Evolutionary conservation across 2,329 filamentous ascomycete genomes (phyloP), one percentile per base, ranked within the genome.

Genomic region (Fonsecaea multimorphosa): DNA sequence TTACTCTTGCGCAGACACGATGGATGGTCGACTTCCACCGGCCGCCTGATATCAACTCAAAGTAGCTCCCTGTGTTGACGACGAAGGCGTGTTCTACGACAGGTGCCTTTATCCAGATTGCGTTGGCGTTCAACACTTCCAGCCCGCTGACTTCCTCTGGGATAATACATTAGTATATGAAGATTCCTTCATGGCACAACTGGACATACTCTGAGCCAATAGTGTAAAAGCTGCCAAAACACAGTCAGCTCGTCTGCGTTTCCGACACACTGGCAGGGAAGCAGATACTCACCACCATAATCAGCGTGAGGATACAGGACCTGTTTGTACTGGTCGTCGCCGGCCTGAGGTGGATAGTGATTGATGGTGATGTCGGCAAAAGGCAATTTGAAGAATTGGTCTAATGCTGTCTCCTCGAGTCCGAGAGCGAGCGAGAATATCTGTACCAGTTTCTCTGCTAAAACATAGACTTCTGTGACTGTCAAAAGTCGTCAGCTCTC

Each of bases 341-440:
- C 32, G 19, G 60, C 9, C 19, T 62, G 60, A 19, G 51, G 51
- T n/a, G 51, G 60, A 11, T 62, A 62, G 51, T 62, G 60, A 29
- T 62, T 54, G 51, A 56, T 56, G 11, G 60, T 62, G 60, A 62
- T 62, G 52, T 62, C 60, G 32, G 60, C 31, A 40, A 55, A 61
- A 55, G 59, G 46, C 32, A 29, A 11, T 38, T 57, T 29, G 14
- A 62, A 62, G 24, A 56, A 57, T 46, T 57, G n/a, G 36, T 62
- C 60, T 34, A 62, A 44, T 4, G 60, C 60, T 1, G 60, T 62
- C 36, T 62, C 60, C n/a, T 55, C 51, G 3, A 62, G 60, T 38
- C 51, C 60, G 4, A 62, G 60, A 7, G 60, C 60, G 9, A 62
- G 60, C 9, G 60, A 56, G 32, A 62, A 62, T 55, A 60, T 60